phyloP scores from a whole-genome alignment of 805 yeast species.

The Nakazawaea sp. region DNA sequence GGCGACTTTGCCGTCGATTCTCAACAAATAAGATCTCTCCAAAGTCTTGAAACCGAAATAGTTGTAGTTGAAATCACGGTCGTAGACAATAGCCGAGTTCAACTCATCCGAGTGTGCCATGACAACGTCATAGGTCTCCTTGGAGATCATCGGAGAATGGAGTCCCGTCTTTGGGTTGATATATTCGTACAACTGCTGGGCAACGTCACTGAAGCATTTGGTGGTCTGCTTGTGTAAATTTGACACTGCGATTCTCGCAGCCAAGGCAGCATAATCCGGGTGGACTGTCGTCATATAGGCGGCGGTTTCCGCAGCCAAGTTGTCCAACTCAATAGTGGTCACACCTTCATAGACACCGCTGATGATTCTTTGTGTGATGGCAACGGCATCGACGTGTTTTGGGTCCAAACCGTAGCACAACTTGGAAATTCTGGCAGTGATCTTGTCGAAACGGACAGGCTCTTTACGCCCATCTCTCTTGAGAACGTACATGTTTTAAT shows the following conservation, averaged over 20 bases:
- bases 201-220: conserved; percentile 66
- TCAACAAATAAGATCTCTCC: conserved; percentile 76
- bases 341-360: conserved; percentile 44
- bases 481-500: conserved; percentile 60
- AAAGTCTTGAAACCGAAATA: conserved; percentile 92
- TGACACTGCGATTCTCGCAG: conserved; percentile 84
- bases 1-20: conserved; percentile 55
- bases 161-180: conserved; percentile 65
- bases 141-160: conserved; percentile 56
- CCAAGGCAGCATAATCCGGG: conserved; percentile 87
- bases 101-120: conserved; percentile 50
- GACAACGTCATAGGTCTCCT: conserved; percentile 52
- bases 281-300: conserved; percentile 93
- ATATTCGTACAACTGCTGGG: conserved; percentile 57
- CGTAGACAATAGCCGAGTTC: conserved; percentile 61
- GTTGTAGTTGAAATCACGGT: conserved; percentile 70
- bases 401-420: conserved; percentile 93
- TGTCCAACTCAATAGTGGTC: conserved; percentile 31
- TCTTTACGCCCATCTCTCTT: conserved; percentile 95
- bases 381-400: conserved; percentile 88
- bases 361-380: conserved; percentile 69
- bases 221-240: conserved; percentile 82
- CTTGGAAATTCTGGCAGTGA: conserved; percentile 92
- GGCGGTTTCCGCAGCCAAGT: conserved; percentile 80
- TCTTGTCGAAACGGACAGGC: conserved; percentile 93